These are phyloP conservation scores for Candida rishiriensis DNA, from an alignment of 805 yeast species.

Conservation along the genomic window DNA sequence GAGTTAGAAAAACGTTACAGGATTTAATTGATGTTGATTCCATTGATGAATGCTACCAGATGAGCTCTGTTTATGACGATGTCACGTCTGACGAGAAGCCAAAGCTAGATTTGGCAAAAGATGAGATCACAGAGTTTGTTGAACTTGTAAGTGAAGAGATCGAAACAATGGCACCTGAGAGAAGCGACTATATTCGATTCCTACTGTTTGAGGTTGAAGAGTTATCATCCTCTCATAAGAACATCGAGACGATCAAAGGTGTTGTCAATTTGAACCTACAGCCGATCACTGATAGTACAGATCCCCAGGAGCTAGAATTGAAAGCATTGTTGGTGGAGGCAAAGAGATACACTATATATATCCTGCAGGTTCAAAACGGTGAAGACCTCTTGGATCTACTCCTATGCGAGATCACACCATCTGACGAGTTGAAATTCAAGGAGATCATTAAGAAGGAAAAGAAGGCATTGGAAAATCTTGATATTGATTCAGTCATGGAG, in stretches of 20 bases:
- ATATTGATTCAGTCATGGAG: conserved; percentile 26
- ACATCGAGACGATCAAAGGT: conserved; percentile 15
- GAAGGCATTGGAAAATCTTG: conserved; percentile 19
- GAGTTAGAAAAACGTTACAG: conserved; percentile 41
- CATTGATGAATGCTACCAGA: conserved; percentile 54
- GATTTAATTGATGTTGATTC: conserved; percentile 50
- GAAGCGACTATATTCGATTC: conserved; percentile 41
- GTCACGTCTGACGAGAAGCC: conserved; percentile 47
- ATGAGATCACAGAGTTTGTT: conserved; percentile 42
- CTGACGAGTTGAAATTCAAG: conserved; percentile 64
- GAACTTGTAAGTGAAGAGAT: conserved; percentile 38
- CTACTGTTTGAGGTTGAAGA: conserved; percentile 20
- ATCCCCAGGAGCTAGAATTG: conserved; percentile 37
- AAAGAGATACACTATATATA: conserved; percentile 75
- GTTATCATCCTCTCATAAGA: conserved; percentile 13
- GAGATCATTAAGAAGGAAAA: conserved; percentile 49
- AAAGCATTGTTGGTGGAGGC: conserved; percentile 61
- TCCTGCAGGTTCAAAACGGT: conserved; percentile 79
- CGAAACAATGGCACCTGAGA: conserved; percentile 39
- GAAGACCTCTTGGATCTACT: conserved; percentile 51
- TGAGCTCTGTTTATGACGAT: conserved; percentile 62
- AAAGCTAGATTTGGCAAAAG: conserved; percentile 36
- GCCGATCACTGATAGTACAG: conserved; percentile 27
- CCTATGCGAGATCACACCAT: conserved; percentile 58
- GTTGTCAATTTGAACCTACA: conserved; percentile 15